Percentiles rank a stretch among this genome's conserved stretches.
Conservation (phyloP, 257 asterid species). For the Voacanga thouarsii region DNA sequence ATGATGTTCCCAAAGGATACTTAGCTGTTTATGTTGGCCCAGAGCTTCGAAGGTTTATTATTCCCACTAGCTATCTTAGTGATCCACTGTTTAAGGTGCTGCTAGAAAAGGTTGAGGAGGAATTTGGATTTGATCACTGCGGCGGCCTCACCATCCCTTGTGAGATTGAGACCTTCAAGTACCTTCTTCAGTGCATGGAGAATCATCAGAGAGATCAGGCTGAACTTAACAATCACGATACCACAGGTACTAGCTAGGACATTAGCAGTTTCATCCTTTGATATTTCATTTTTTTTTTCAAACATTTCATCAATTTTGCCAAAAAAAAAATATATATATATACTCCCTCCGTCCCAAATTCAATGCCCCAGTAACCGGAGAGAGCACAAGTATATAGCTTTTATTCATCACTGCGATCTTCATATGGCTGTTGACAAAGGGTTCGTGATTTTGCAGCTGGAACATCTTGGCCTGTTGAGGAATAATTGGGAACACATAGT, state of each 20-base stretch:
- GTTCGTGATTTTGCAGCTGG: slow-evolving; percentile 24
- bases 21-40: slow-evolving; percentile 47
- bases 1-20: slow-evolving; percentile 38
- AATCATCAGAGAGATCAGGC: slow-evolving; percentile 33
- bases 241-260: slow-evolving; percentile 12
- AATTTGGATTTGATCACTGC: slow-evolving; percentile 66
- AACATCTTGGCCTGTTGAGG: slow-evolving; percentile 23
- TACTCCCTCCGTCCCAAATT: too few species aligned
- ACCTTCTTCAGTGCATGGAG: slow-evolving; percentile 38
- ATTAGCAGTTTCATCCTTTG: too few species aligned
- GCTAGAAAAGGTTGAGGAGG: slow-evolving; percentile 69
- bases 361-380: not conserved
- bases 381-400: not conserved
- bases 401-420: too few species aligned
- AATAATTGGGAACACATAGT: slow-evolving; percentile 2
- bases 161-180: slow-evolving; percentile 49
- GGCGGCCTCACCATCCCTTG: slow-evolving; percentile 77
- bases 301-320: too few species aligned
- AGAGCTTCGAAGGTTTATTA: slow-evolving; percentile 55
- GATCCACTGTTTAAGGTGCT: slow-evolving; percentile 61
- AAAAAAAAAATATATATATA: too few species aligned
- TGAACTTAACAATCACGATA: not conserved
- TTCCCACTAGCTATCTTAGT: slow-evolving; percentile 60
- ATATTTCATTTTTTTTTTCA: too few species aligned
- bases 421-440: not conserved